Evolutionary conservation across 257 asterid genomes (phyloP), one percentile per base, ranked within the genome.

Genomic region (Cruciata laevipes): DNA sequence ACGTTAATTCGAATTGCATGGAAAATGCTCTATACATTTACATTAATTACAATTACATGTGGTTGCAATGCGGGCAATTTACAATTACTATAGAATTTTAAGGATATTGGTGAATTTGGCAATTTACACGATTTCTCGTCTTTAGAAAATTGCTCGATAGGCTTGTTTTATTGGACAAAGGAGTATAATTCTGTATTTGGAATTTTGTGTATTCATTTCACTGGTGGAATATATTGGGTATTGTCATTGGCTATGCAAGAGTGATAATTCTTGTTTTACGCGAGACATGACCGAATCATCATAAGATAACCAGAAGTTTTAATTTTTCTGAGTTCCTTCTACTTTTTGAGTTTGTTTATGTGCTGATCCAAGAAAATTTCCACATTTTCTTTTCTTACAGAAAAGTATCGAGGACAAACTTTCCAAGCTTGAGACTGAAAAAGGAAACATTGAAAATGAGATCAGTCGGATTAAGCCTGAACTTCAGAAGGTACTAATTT

Each of bases 361-460:
- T 53, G 7, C 7, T 71, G 59, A 63, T 37, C 18, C 61, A 70
- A 31, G 30, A 35, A 32, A n/a, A 35, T 27, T 7, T 37, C 69
- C 53, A 21, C 21, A 8, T 24, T 58, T 75, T 65, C 73, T 75
- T 65, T 27, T 73, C 66, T 61, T 80, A 77, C 96, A 94, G 99
- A 88, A 78, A 82, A 90, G 97, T 78, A 90, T 88, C 11, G 90
- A 84, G 72, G 99, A 90, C 71, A 94, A 94, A 69, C 95, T 94
- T 77, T 75, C 76, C 69, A 88, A 86, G 66, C 76, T 90, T 77
- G 87, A 88, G 70, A 85, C 75, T 65, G 99, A 94, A 83, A 86
- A 87, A 83, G 82, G 76, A 68, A 88, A 74, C 75, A 87, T 94
- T 74, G 89, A 69, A 71, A 82, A 80, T 71, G 96, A 90, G 81